These are phyloP conservation scores for Termitomyces sp. DNA, from an alignment of 768 basidiomycete genomes.

Conservation along the genomic window DNA sequence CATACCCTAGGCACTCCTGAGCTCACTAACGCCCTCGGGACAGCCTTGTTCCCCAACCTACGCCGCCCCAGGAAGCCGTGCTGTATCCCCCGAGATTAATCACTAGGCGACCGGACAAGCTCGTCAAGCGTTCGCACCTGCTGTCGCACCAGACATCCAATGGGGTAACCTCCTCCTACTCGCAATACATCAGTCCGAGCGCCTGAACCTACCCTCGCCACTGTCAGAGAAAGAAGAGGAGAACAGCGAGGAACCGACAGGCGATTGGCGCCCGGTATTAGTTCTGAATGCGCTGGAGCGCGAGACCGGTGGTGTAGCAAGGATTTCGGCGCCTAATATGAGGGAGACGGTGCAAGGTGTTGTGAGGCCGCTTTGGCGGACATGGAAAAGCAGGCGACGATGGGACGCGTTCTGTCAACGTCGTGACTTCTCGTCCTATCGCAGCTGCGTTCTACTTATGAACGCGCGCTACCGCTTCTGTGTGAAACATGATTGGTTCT, in stretches of 20 bases:
- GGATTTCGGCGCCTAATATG: neutral
- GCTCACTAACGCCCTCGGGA: no score
- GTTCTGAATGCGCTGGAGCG: conserved; percentile 37
- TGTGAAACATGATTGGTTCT: conserved; percentile 24
- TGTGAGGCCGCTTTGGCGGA: conserved; percentile 33
- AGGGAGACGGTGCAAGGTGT: conserved; percentile 20
- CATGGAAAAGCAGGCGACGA: conserved; percentile 30
- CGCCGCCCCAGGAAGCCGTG: neutral
- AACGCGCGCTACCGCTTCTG: conserved; percentile 32
- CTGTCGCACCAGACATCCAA: no score
- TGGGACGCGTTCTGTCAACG: conserved; percentile 7
- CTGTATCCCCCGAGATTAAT: conserved; percentile 6
- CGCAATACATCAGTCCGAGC: conserved; percentile 23
- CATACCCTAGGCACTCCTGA: no score
- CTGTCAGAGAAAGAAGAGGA: neutral
- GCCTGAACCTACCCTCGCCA: neutral
- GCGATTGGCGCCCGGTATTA: conserved; percentile 40
- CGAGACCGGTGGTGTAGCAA: no score
- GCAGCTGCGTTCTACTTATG: conserved; percentile 37
- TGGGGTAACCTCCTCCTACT: conserved; percentile 42
- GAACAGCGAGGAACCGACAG: no score
- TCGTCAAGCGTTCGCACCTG: no score
- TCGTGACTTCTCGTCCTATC: conserved; percentile 31
- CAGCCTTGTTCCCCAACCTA: no score
- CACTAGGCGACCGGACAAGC: conserved; percentile 26